Conservation (phyloP, 192 early-diverging fungal species). For the Backusella parvicylindrica region DNA sequence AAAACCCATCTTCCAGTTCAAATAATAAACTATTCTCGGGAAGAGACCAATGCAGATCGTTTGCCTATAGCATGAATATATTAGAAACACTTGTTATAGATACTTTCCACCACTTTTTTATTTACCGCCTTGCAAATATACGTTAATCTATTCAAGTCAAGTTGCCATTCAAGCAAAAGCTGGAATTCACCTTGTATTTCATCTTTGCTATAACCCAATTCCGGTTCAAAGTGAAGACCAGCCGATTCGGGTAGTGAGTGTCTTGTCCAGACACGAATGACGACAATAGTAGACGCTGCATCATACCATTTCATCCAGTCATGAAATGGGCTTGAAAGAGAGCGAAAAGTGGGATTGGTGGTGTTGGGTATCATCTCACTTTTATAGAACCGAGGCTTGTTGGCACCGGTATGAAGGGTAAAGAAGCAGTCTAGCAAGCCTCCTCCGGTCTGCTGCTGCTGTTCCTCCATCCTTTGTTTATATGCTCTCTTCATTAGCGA, state of each 20-base stretch:
- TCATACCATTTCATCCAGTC: slow-evolving; percentile 20
- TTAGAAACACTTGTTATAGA: neutral
- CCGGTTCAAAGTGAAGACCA: neutral
- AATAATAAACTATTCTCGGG: slow-evolving; percentile 47
- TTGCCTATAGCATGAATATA: neutral
- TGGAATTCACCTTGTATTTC: slow-evolving; percentile 9
- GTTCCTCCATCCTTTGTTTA: neutral
- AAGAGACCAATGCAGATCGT: slow-evolving; percentile 1
- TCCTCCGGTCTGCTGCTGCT: slow-evolving; percentile 1
- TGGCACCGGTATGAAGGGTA: slow-evolving; percentile 34
- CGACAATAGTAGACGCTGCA: slow-evolving; percentile 7
- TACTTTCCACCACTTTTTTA: neutral
- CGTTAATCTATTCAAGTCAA: slow-evolving; percentile 39
- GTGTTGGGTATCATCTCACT: slow-evolving; percentile 35
- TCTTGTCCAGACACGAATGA: slow-evolving; percentile 24
- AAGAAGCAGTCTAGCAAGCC: slow-evolving; percentile 42
- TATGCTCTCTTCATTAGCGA: slow-evolving; percentile 20
- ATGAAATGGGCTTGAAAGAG: slow-evolving; percentile 5
- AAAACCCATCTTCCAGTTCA: slow-evolving; percentile 45
- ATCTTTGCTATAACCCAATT: neutral
- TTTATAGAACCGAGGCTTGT: slow-evolving; percentile 29
- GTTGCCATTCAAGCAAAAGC: slow-evolving; percentile 45
- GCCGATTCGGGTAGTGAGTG: slow-evolving; percentile 27
- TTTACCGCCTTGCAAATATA: slow-evolving; percentile 44
- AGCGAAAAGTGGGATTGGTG: slow-evolving; percentile 30